These are phyloP conservation scores for Nidula niveotomentosa DNA, from an alignment of 1,284 basidiomycete species.

Conservation along the genomic window DNA sequence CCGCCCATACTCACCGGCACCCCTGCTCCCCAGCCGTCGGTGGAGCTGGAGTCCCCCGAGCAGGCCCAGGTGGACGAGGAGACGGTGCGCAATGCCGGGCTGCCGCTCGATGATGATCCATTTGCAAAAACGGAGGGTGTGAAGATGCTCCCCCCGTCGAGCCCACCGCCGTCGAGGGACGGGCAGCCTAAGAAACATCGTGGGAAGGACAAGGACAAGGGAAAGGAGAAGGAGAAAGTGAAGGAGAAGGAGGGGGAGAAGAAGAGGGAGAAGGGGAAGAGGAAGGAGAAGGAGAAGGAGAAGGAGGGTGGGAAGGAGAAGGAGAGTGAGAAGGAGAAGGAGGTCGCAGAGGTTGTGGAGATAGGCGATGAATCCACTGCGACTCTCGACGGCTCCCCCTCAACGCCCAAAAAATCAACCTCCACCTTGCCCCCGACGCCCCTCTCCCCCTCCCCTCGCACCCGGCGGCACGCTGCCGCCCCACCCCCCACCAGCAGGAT, in stretches of 20 bases:
- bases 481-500: no score
- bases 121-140: slow-evolving; percentile 56
- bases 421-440: not conserved
- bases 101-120: slow-evolving; percentile 52
- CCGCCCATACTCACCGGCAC: not conserved
- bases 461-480: slow-evolving; percentile 8
- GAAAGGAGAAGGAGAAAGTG: slow-evolving; percentile 3
- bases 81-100: slow-evolving; percentile 20
- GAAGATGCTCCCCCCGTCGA: slow-evolving; percentile 31
- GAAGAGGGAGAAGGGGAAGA: no score
- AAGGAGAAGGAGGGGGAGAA: no score
- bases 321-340: slow-evolving; percentile 1
- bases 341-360: no score
- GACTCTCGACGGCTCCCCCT: no score
- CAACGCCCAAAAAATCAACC: no score
- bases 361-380: no score
- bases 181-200: not conserved
- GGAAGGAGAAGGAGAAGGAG: no score
- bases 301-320: not conserved
- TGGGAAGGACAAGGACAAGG: slow-evolving; percentile 7
- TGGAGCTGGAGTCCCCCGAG: slow-evolving; percentile 5
- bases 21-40: slow-evolving; percentile 2
- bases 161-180: not conserved
- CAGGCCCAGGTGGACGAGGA: slow-evolving; percentile 14
- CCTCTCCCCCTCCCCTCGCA: slow-evolving; percentile 15